Evolutionary conservation across 2,329 filamentous ascomycete genomes (phyloP), one percentile per base, ranked within the genome.

Genomic region (Sclerotiophoma versabilis): DNA sequence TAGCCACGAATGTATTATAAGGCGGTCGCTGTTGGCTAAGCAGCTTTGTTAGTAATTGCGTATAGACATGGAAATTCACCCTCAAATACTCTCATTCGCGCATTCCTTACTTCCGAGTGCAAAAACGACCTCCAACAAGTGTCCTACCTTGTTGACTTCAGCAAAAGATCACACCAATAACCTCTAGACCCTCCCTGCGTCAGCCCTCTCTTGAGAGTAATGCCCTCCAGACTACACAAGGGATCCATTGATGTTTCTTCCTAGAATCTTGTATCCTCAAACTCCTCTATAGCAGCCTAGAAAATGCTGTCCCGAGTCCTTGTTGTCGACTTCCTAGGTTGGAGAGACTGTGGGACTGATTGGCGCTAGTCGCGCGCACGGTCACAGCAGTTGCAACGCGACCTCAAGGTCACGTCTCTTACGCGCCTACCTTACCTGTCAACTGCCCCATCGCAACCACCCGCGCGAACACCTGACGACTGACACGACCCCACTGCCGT

Each of bases 371-470:
- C 57, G 65, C 46, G 67, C 33, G 51, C 51, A 54, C 65, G 64
- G 59, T 49, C 14, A 20, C 42, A 15, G 27, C 32, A 34, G 59
- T 60, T 58, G 58, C 60, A 58, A 59, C 64, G 58, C 58, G 59
- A 63, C 62, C 54, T 60, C 62, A 58, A 55, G 43, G 56, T 48
- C 63, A 64, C 58, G 41, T 58, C 48, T n/a, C 23, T 22, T 46
- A 44, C 71, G 70, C 71, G 71, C 66, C 61, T 71, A 48, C 54
- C 29, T 48, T 45, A 22, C 55, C 63, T 59, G 65, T 67, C 65
- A 69, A 69, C 62, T 51, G 55, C 71, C 46, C 46, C 47, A 65
- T 58, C 63, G 68, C 62, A 57, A 44, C 62, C 42, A 58, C 49
- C 20, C 60, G 61, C 45, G 49, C 59, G 57, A 55, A 57, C 58